These are phyloP conservation scores for Xylariaceae sp. DNA, from an alignment of 2,329 filamentous ascomycete species.

Conservation along the genomic window DNA sequence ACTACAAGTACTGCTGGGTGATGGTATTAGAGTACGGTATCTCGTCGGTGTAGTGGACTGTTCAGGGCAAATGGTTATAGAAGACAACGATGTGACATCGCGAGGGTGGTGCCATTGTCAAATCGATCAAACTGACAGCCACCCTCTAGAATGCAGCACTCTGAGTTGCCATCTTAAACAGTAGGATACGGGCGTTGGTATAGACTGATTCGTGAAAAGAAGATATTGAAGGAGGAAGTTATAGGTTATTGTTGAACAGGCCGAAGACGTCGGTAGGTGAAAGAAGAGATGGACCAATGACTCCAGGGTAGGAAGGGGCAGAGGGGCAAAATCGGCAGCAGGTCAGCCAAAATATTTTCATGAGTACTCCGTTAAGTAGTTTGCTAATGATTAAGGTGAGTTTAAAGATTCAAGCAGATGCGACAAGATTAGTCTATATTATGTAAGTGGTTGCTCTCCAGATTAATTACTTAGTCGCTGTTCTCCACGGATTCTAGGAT, in stretches of 20 bases:
- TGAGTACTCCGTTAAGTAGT: background rate
- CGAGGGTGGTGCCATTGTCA: constrained; percentile 64
- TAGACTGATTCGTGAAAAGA: constrained; percentile 19
- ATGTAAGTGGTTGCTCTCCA: too few relatives aligned
- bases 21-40: constrained; percentile 6
- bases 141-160: constrained; percentile 62
- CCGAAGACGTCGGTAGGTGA: constrained; percentile 15
- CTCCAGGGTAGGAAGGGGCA: background rate
- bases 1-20: constrained; percentile 12
- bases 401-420: background rate
- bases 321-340: constrained; percentile 28
- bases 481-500: background rate
- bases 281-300: constrained; percentile 1
- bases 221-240: background rate
- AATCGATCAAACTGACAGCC: constrained; percentile 50
- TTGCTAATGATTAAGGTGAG: too few relatives aligned
- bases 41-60: constrained; percentile 11
- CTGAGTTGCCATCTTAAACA: constrained; percentile 52
- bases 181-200: constrained; percentile 27
- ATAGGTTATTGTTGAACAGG: constrained; percentile 24
- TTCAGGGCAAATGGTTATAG: constrained; percentile 31
- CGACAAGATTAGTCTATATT: background rate
- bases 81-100: constrained; percentile 46
- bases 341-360: constrained; percentile 4
- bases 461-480: too few relatives aligned